phyloP scores from a whole-genome alignment of 768 basidiomycete genomes.

The Leccinum subgranulosum region DNA sequence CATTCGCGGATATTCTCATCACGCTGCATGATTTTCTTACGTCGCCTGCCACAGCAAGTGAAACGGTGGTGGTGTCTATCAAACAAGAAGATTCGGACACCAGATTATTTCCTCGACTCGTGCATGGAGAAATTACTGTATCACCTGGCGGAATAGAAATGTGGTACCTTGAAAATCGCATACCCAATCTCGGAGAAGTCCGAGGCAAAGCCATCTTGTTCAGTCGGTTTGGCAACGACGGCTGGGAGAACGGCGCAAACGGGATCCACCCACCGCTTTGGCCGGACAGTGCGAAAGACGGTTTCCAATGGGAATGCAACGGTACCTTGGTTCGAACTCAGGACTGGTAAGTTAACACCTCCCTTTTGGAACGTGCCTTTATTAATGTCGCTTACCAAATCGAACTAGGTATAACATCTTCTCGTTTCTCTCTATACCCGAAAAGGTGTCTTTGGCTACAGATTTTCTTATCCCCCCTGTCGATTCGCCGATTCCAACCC shows the following conservation, averaged over 20 bases:
- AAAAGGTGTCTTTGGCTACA: conserved; percentile 66
- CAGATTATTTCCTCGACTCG: conserved; percentile 56
- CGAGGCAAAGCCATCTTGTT: conserved; percentile 83
- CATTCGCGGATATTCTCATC: conserved; percentile 64
- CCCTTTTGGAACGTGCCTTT: not conserved
- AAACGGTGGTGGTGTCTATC: conserved; percentile 83
- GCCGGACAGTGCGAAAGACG: conserved; percentile 74
- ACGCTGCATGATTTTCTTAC: conserved; percentile 64
- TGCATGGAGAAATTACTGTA: conserved; percentile 58
- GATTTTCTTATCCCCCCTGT: conserved; percentile 46
- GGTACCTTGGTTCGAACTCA: conserved; percentile 69
- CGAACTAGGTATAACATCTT: conserved; percentile 70
- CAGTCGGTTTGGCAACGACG: conserved; percentile 68
- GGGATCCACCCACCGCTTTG: conserved; percentile 87
- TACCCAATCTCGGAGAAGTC: conserved; percentile 81
- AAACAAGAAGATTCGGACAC: conserved; percentile 78
- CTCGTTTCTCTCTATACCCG: conserved; percentile 78
- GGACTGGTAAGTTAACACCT: conserved; percentile 64
- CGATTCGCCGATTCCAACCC: conserved; percentile 38
- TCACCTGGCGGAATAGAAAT: conserved; percentile 52
- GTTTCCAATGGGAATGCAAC: conserved; percentile 78
- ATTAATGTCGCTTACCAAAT: conserved; percentile 5
- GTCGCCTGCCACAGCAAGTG: conserved; percentile 50
- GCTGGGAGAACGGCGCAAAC: conserved; percentile 71
- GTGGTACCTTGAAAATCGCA: conserved; percentile 82